Conservation (phyloP, 2,329 filamentous ascomycete genomes). For the Xylariales sp. region DNA sequence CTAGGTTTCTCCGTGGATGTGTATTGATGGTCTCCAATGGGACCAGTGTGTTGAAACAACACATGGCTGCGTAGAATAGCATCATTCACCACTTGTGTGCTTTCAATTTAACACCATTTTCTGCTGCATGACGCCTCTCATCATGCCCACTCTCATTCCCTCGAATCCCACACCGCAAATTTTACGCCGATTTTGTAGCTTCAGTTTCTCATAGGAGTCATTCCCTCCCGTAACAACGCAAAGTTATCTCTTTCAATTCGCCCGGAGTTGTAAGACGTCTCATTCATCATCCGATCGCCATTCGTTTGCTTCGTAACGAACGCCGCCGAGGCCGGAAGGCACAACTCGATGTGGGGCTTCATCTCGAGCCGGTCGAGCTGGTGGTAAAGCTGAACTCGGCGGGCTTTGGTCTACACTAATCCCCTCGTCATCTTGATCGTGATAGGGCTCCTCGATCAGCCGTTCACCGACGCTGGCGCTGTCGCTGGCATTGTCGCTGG, state of each 20-base stretch:
- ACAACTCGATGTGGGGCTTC: slow-evolving; percentile 31
- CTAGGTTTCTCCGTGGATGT: background rate
- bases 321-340: slow-evolving; percentile 32
- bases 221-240: background rate
- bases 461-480: slow-evolving; percentile 19
- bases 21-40: background rate
- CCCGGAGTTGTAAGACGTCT: too few species aligned
- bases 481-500: too few species aligned
- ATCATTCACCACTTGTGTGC: background rate
- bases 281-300: slow-evolving; percentile 30
- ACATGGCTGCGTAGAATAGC: background rate
- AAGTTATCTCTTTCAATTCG: background rate
- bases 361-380: slow-evolving; percentile 30
- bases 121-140: background rate
- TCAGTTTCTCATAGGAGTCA: background rate
- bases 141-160: background rate
- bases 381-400: slow-evolving; percentile 25
- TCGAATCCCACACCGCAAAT: background rate
- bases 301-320: slow-evolving; percentile 31
- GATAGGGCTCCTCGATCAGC: slow-evolving; percentile 38
- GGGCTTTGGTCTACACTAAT: slow-evolving; percentile 8
- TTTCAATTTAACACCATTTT: too few species aligned
- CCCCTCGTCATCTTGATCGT: slow-evolving; percentile 34
- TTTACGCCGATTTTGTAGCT: background rate
- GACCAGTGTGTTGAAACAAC: background rate